These are phyloP conservation scores for Ampelomyces quisqualis DNA, from an alignment of 2,329 filamentous ascomycete genomes.

Conservation along the genomic window DNA sequence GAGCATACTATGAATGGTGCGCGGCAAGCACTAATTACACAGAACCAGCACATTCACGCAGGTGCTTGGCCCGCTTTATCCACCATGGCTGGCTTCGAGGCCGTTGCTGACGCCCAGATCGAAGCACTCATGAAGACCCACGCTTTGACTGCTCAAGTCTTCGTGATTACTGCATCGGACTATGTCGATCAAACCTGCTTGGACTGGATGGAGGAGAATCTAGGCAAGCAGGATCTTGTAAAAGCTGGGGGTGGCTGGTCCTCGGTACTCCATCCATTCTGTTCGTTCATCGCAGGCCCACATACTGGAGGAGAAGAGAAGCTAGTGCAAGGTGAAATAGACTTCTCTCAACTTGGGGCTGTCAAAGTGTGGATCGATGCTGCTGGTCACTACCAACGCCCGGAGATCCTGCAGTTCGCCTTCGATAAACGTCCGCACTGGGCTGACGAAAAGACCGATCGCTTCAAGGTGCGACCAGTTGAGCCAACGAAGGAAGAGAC, in stretches of 20 bases:
- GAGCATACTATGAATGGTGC: constrained; percentile 45
- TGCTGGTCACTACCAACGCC: constrained; percentile 41
- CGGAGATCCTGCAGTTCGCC: constrained; percentile 39
- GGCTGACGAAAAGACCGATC: constrained; percentile 35
- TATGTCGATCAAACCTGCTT: constrained; percentile 49
- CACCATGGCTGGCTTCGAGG: constrained; percentile 45
- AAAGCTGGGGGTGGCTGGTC: constrained; percentile 43
- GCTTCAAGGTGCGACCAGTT: constrained; percentile 18
- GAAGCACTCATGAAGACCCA: constrained; percentile 52
- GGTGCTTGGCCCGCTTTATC: constrained; percentile 44
- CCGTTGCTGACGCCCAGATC: constrained; percentile 47
- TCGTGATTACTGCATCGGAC: constrained; percentile 47
- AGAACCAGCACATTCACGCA: constrained; percentile 42
- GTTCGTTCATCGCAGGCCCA: constrained; percentile 38
- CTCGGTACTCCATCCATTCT: constrained; percentile 41
- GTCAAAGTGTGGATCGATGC: constrained; percentile 45
- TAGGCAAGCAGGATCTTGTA: constrained; percentile 38
- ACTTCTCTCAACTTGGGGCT: constrained; percentile 33
- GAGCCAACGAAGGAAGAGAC: constrained; percentile 14
- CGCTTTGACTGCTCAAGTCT: constrained; percentile 49
- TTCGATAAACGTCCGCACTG: constrained; percentile 34
- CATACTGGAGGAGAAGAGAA: constrained; percentile 39
- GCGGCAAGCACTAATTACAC: constrained; percentile 38
- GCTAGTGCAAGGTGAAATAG: constrained; percentile 39
- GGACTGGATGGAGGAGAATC: constrained; percentile 44